A percentile compares a stretch with the other conserved stretches of the same genome.
Evolutionary conservation across 352 stramenopile genomes (phyloP).

Genomic region (Globisporangium solare): DNA sequence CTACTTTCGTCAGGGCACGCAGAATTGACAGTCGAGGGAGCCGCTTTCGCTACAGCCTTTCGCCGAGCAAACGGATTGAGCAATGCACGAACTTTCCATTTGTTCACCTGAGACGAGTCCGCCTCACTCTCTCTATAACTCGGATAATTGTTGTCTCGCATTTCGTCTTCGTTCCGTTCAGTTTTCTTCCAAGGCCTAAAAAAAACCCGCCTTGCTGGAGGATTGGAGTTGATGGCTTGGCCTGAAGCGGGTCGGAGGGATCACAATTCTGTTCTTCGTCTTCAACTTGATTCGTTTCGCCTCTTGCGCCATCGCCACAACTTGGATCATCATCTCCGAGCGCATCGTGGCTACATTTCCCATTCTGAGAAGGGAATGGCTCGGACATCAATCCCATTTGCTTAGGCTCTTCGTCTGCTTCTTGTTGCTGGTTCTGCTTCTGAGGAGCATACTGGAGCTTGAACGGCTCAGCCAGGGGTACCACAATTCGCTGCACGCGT

Average conservation of each 20-base stretch:
- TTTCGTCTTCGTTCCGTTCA: conserved; percentile 12
- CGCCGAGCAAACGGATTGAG: conserved; percentile 68
- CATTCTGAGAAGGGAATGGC: no score
- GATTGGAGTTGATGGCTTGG: conserved; percentile 9
- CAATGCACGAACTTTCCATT: conserved; percentile 69
- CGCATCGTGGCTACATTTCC: not conserved
- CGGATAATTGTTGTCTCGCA: conserved; percentile 13
- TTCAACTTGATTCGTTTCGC: conserved; percentile 11
- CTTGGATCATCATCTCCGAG: not conserved
- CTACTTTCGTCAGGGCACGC: no score
- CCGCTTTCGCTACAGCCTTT: conserved; percentile 7
- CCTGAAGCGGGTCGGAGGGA: conserved; percentile 17
- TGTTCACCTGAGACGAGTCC: conserved; percentile 28
- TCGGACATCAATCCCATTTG: no score
- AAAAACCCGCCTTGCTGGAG: conserved; percentile 38
- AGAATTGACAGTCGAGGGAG: no score
- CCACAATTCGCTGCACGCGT: conserved; percentile 3
- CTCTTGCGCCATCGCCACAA: no score
- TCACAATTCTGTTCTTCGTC: conserved; percentile 15
- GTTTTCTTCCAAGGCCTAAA: conserved; percentile 57
- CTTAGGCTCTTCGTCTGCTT: conserved; percentile 10
- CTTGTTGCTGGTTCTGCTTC: conserved; percentile 25
- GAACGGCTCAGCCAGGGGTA: conserved; percentile 6
- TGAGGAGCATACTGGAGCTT: not conserved
- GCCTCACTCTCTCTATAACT: conserved; percentile 9